Percentiles rank a stretch among this genome's conserved stretches.
Conservation (phyloP, 169 alveolate genomes). For the Pseudocohnilembus persalinus region DNA sequence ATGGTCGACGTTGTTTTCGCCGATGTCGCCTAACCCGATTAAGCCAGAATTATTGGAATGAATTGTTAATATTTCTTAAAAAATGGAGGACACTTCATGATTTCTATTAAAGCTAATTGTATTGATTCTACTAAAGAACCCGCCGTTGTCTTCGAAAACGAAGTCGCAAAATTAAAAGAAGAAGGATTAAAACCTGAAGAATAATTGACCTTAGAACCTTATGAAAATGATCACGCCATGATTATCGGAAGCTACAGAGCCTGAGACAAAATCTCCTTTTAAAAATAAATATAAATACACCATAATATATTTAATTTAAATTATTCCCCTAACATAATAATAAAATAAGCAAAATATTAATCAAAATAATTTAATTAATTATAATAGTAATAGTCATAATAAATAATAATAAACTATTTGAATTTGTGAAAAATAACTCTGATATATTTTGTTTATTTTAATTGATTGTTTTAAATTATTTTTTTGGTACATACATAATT, state of each 20-base stretch:
- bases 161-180: conserved; percentile 92
- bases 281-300: too few species aligned
- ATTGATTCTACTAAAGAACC: conserved; percentile 99
- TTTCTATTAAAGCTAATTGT: conserved; percentile 98
- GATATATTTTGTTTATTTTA: too few species aligned
- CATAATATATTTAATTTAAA: too few species aligned
- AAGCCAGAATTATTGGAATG: conserved; percentile 96
- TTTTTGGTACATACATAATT: too few species aligned
- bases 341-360: too few species aligned
- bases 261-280: conserved; percentile 7
- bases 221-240: conserved; percentile 98
- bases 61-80: conserved; percentile 96
- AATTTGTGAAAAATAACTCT: too few species aligned
- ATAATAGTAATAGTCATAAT: too few species aligned
- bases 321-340: too few species aligned
- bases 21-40: conserved; percentile 99
- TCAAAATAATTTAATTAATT: too few species aligned
- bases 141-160: conserved; percentile 94
- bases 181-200: conserved; percentile 96
- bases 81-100: conserved; percentile 97
- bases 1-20: conserved; percentile 99
- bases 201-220: conserved; percentile 97
- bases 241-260: conserved; percentile 96
- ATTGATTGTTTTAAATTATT: too few species aligned
- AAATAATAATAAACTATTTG: too few species aligned